These are phyloP conservation scores for Phalaenopsis equestris DNA, from an alignment of 106 monocot species.

Conservation along the genomic window DNA sequence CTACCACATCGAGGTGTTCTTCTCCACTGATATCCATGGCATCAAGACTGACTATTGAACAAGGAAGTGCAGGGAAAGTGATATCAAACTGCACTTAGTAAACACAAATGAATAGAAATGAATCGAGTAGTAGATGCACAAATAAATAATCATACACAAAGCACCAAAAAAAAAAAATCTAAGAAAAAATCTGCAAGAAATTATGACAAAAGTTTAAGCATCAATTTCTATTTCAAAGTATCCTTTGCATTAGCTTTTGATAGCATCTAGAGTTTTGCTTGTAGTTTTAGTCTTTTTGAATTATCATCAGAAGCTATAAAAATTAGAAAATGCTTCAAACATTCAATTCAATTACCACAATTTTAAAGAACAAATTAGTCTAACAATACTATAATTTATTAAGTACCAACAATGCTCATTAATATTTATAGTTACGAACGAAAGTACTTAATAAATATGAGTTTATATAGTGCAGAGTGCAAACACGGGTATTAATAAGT, in stretches of 20 bases:
- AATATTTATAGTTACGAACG: neutral
- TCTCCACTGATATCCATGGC: constrained; percentile 96
- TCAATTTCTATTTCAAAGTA: neutral
- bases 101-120: constrained; percentile 1
- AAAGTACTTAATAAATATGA: neutral
- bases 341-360: neutral
- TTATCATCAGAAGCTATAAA: neutral
- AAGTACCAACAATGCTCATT: neutral
- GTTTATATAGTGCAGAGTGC: neutral
- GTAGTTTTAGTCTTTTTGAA: neutral
- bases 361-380: neutral
- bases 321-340: neutral
- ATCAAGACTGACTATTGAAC: constrained; percentile 85
- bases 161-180: neutral
- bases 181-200: neutral
- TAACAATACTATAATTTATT: neutral
- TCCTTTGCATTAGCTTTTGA: neutral
- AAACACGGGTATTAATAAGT: neutral
- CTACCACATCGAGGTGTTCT: constrained; percentile 88
- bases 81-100: constrained; percentile 84
- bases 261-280: neutral
- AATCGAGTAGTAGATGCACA: neutral
- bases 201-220: neutral
- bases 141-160: neutral
- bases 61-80: constrained; percentile 80